Evolutionary conservation across 2,329 filamentous ascomycete species (phyloP).

Genomic region (Fusarium subglutinans): DNA sequence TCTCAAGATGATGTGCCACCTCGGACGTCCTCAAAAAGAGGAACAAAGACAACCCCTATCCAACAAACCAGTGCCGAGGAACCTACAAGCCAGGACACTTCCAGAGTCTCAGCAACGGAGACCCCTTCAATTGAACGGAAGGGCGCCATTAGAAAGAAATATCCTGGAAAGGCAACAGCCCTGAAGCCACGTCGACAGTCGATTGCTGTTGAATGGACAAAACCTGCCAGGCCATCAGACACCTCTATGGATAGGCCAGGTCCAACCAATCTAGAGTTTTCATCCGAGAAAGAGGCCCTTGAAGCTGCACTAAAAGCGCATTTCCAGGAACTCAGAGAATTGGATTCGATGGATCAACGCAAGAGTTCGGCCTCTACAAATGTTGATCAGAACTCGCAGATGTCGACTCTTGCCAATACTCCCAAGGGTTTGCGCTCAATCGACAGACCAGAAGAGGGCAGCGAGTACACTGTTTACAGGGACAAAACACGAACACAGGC

Average conservation of each 20-base stretch:
- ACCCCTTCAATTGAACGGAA: conserved; percentile 21
- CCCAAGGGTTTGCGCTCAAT: background rate
- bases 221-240: background rate
- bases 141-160: conserved; percentile 30
- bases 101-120: background rate
- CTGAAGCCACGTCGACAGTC: background rate
- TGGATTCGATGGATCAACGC: conserved; percentile 11
- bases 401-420: background rate
- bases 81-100: background rate
- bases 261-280: conserved; percentile 7
- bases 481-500: background rate
- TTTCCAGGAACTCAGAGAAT: conserved; percentile 20
- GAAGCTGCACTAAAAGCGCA: conserved; percentile 32
- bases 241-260: background rate
- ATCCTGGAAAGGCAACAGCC: conserved; percentile 6
- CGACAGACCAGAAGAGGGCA: background rate
- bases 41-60: background rate
- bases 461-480: background rate
- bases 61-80: background rate
- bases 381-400: background rate
- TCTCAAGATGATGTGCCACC: conserved; percentile 40
- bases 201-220: conserved; percentile 20
- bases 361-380: background rate
- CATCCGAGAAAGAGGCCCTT: conserved; percentile 24
- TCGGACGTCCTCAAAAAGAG: conserved; percentile 42